Conservation (phyloP, 495 filamentous ascomycete species). For the Podospora didyma region DNA sequence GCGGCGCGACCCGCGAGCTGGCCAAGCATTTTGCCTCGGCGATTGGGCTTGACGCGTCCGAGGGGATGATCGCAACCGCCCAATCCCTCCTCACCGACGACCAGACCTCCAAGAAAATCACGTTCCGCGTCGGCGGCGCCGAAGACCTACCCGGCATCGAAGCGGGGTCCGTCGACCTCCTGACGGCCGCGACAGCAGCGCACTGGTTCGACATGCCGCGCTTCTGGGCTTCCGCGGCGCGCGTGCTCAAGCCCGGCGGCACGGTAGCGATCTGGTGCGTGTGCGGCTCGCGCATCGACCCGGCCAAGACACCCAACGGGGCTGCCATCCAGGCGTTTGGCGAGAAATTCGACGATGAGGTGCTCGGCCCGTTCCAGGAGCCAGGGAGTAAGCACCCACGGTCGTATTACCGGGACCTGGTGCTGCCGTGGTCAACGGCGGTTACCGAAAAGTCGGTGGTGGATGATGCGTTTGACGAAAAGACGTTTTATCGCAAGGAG, state of each 20-base stretch:
- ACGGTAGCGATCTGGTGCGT: slow-evolving; percentile 54
- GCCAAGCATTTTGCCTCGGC: slow-evolving; percentile 39
- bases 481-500: slow-evolving; percentile 35
- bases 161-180: slow-evolving; percentile 44
- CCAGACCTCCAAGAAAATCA: slow-evolving; percentile 21
- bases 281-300: slow-evolving; percentile 31
- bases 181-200: slow-evolving; percentile 49
- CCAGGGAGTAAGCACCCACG: slow-evolving; percentile 35
- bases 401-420: slow-evolving; percentile 38
- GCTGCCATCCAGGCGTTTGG: slow-evolving; percentile 21
- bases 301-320: slow-evolving; percentile 23
- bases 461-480: slow-evolving; percentile 35
- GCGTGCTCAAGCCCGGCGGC: slow-evolving; percentile 52
- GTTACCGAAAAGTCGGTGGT: slow-evolving; percentile 24
- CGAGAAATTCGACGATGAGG: slow-evolving; percentile 8
- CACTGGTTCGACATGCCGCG: slow-evolving; percentile 61
- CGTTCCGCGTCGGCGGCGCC: slow-evolving; percentile 41
- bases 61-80: slow-evolving; percentile 49
- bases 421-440: slow-evolving; percentile 47
- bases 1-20: slow-evolving; percentile 38
- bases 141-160: slow-evolving; percentile 37
- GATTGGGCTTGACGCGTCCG: slow-evolving; percentile 50
- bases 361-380: slow-evolving; percentile 30
- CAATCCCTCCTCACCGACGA: slow-evolving; percentile 12
- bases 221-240: slow-evolving; percentile 58